Evolutionary conservation across 139 green algal genomes (phyloP).

Genomic region (Volvox africanus): DNA sequence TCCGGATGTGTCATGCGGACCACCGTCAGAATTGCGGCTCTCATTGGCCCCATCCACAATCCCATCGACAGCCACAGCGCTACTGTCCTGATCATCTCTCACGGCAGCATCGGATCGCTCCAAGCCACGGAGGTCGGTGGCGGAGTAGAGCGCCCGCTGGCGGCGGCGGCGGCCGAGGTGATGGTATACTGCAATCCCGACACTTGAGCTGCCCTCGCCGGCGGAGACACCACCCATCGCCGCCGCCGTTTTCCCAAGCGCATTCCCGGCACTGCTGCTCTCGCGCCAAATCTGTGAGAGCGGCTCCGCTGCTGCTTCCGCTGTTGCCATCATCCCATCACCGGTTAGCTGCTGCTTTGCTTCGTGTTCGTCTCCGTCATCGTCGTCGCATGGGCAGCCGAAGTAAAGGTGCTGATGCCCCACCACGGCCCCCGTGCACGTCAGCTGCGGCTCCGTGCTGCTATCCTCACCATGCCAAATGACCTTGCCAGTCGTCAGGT

Average conservation of each 20-base stretch:
- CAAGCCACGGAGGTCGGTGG: no score
- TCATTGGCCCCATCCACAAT: neutral
- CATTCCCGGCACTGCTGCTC: no score
- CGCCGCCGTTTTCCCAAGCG: no score
- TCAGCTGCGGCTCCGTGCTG: neutral
- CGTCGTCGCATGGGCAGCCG: constrained; percentile 21
- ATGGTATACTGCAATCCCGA: neutral
- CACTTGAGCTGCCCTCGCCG: no score
- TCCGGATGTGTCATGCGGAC: neutral
- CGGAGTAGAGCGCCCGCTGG: neutral
- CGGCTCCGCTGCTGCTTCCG: neutral
- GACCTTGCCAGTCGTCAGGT: constrained; percentile 23
- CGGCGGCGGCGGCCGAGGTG: neutral
- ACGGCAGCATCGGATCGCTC: no score
- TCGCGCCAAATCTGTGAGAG: no score
- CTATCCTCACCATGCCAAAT: constrained; percentile 31
- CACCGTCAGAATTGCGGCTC: neutral
- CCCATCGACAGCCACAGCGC: neutral
- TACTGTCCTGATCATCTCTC: no score
- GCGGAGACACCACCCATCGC: no score
- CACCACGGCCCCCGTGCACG: constrained; percentile 10
- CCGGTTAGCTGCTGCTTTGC: neutral
- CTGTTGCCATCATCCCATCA: neutral
- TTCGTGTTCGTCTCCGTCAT: neutral
- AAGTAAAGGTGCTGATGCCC: constrained; percentile 24